phyloP scores from a whole-genome alignment of 176 grass and related monocot genomes.

The Avena insularis region DNA sequence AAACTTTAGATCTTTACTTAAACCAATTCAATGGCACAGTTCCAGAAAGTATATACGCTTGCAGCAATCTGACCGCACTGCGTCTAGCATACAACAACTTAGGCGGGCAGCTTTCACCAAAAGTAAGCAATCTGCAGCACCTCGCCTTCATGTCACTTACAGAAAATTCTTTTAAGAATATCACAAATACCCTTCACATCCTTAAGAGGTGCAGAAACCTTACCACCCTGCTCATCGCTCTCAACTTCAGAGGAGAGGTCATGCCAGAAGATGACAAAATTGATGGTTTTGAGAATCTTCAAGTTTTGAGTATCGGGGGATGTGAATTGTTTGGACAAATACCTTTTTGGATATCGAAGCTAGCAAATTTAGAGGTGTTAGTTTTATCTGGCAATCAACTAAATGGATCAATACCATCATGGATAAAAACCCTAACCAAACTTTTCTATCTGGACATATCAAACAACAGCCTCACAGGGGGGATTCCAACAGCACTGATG shows the following conservation, averaged over 20 bases:
- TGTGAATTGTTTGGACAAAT: conserved; percentile 23
- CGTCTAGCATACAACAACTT: conserved; percentile 18
- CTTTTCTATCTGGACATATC: conserved; percentile 37
- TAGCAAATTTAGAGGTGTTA: not conserved
- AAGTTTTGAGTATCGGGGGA: not conserved
- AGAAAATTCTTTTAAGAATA: not conserved
- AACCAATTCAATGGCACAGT: not conserved
- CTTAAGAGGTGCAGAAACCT: conserved; percentile 33
- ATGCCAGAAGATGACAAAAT: not conserved
- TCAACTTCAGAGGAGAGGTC: not conserved
- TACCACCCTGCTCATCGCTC: not conserved
- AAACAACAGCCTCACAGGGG: conserved; percentile 1
- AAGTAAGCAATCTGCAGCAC: conserved; percentile 31
- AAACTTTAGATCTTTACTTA: not conserved
- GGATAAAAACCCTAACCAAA: not conserved
- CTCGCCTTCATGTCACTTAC: conserved; percentile 42
- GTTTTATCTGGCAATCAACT: not conserved
- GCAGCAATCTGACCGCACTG: conserved; percentile 37
- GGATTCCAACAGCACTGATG: not conserved
- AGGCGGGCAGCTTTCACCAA: conserved; percentile 23
- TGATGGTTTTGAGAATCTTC: conserved; percentile 35
- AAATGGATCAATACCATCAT: conserved; percentile 19
- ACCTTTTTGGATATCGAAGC: conserved; percentile 40
- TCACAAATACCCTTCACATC: conserved; percentile 41
- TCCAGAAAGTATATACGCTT: conserved; percentile 32